A percentile compares a stretch with the other conserved stretches of the same genome.
Evolutionary conservation across 2,329 filamentous ascomycete genomes (phyloP).

Genomic region (Xylaria sp.): DNA sequence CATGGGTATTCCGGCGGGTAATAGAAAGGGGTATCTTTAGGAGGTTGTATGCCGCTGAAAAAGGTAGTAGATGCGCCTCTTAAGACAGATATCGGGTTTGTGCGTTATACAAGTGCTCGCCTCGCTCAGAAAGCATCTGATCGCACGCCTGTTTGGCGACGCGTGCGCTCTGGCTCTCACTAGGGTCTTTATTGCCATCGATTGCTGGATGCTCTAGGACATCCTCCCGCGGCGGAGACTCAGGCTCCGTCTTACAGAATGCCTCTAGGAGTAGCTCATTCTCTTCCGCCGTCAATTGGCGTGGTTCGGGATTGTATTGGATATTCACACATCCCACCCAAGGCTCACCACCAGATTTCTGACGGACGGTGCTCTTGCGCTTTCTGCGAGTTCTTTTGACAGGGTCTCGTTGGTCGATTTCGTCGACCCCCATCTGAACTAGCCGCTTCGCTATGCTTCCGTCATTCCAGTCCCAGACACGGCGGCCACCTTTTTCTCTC

Average conservation of each 20-base stretch:
- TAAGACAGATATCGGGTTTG: constrained; percentile 37
- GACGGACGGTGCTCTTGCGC: constrained; percentile 47
- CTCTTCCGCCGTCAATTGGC: constrained; percentile 49
- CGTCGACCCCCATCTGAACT: constrained; percentile 60
- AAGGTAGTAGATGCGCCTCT: constrained; percentile 9
- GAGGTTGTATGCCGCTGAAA: constrained; percentile 6
- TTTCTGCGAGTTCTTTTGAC: constrained; percentile 58
- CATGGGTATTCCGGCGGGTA: constrained; percentile 22
- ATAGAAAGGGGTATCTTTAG: constrained; percentile 35
- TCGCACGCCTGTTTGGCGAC: constrained; percentile 55
- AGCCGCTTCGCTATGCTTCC: constrained; percentile 63
- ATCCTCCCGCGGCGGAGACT: constrained; percentile 37
- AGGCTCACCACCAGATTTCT: constrained; percentile 37
- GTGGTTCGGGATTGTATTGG: constrained; percentile 39
- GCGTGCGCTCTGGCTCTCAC: constrained; percentile 49
- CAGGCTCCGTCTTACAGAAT: constrained; percentile 43
- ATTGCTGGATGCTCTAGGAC: constrained; percentile 39
- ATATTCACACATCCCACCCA: constrained; percentile 39
- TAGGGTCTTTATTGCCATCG: constrained; percentile 37
- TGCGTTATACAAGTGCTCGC: constrained; percentile 43
- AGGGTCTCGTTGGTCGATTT: constrained; percentile 55
- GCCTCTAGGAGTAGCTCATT: constrained; percentile 46
- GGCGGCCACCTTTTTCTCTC: constrained; percentile 62
- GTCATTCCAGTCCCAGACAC: constrained; percentile 62
- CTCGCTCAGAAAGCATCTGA: constrained; percentile 46